phyloP scores from a whole-genome alignment of 2,329 filamentous ascomycete species.

The Diaporthe ilicicola region DNA sequence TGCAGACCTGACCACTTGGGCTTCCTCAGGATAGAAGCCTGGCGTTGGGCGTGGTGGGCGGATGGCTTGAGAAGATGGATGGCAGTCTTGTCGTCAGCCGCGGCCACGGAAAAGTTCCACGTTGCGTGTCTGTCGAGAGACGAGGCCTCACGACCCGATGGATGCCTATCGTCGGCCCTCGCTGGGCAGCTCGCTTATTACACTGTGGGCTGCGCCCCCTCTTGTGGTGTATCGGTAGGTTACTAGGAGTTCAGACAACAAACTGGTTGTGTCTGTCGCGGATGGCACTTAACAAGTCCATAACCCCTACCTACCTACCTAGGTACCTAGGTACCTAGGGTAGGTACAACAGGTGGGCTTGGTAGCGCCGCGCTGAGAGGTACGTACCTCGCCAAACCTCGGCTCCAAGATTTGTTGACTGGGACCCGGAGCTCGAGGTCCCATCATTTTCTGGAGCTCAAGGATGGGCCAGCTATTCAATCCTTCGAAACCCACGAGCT shows the following conservation, averaged over 20 bases:
- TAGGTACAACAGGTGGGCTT: no score
- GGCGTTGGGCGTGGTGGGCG: background rate
- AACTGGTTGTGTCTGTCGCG: no score
- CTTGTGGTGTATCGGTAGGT: no score
- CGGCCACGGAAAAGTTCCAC: background rate
- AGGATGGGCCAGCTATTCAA: background rate
- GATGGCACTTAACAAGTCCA: no score
- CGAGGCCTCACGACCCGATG: no score
- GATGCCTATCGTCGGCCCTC: background rate
- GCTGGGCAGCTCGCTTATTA: no score
- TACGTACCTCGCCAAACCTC: slow-evolving; percentile 8
- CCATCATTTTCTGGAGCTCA: slow-evolving; percentile 7
- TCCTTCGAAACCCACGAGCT: background rate
- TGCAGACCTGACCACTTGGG: background rate
- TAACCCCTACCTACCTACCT: no score
- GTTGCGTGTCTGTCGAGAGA: background rate
- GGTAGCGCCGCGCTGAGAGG: background rate
- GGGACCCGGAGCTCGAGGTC: background rate
- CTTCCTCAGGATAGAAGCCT: background rate
- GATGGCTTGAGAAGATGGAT: background rate
- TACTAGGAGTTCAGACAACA: background rate
- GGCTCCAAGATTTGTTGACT: slow-evolving; percentile 1
- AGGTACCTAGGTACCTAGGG: no score
- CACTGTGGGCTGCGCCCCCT: background rate
- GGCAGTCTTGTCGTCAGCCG: background rate